Evolutionary conservation across 495 filamentous ascomycete species (phyloP), one percentile per base, ranked within the genome.

Genomic region (Talaromyces proteolyticus): DNA sequence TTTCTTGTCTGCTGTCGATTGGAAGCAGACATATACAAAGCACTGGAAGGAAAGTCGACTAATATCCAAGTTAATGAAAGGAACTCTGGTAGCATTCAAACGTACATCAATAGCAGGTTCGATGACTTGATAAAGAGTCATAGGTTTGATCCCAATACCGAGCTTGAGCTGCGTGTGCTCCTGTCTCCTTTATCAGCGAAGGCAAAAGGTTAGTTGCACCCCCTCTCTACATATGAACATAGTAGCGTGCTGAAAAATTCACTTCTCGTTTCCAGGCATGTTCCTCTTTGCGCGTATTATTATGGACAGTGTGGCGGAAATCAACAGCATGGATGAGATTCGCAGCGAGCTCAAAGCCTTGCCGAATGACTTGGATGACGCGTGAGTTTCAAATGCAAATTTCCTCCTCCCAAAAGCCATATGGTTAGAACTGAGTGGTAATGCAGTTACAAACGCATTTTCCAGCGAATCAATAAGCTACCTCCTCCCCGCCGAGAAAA

Each of bases 201-300:
- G 20, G 39, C 58, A 29, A 58, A 60, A 36, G 58, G 57, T 36
- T 62, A 45, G 25, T n/a, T n/a, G 25, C 38, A 43, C 16, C 40
- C 20, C 25, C 21, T 47, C 14, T 12, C 29, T 24, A 40, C 11
- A 12, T 4, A 22, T 19, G 4, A 18, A 5, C 18, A 4, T 44
- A 23, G 4, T 6, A 16, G 17, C 5, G 6, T 6, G 17, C 37
- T 52, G 11, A 47, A 23, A 5, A 12, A 3, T 11, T n/a, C 11
- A 7, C 10, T 10, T 47, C 18, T 21, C 18, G 17, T 34, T 49
- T 4, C 19, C 46, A 62, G 59, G 59, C 2, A 62, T 62, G 59
- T 62, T 62, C 37, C 54, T 61, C 2, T 62, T 57, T 40, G 57
- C 54, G 7, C 54, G 44, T 37, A 17, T 62, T 25, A 40, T 62